These are phyloP conservation scores for Lentinus polychrous DNA, from an alignment of 1,284 basidiomycete genomes.

Conservation along the genomic window DNA sequence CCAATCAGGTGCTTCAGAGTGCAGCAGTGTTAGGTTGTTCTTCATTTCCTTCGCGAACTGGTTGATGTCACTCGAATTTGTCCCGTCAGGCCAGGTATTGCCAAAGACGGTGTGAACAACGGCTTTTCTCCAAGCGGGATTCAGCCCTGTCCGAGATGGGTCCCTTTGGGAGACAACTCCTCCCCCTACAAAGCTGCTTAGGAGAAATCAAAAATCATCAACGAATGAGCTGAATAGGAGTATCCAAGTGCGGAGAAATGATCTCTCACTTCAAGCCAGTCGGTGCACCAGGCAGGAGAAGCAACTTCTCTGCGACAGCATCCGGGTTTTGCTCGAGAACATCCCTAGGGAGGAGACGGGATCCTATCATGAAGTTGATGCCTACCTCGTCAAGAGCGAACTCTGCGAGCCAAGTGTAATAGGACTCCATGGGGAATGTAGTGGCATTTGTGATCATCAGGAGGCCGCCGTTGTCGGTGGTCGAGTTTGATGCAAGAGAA, in stretches of 20 bases:
- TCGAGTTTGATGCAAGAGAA: conserved; percentile 16
- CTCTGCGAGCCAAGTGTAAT: conserved; percentile 20
- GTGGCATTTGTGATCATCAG: conserved; percentile 14
- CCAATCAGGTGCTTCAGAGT: conserved; percentile 22
- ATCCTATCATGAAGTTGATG: conserved; percentile 23
- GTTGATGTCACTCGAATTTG: conserved; percentile 21
- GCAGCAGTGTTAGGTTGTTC: conserved; percentile 20
- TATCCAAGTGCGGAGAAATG: neutral
- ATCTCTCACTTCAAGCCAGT: conserved; percentile 14
- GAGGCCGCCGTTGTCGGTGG: conserved; percentile 10
- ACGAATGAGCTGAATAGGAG: neutral
- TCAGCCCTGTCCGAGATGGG: conserved; percentile 31
- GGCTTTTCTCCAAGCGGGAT: conserved; percentile 37
- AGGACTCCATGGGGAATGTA: conserved; percentile 18
- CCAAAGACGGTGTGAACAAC: conserved; percentile 23
- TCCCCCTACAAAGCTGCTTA: conserved; percentile 28
- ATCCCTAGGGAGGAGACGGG: conserved; percentile 31
- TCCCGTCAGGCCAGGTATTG: conserved; percentile 27
- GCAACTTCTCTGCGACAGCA: conserved; percentile 23
- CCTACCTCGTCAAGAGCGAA: conserved; percentile 11
- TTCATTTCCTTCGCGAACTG: conserved; percentile 20
- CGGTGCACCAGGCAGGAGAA: conserved; percentile 13
- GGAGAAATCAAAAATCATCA: neutral
- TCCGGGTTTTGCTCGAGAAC: conserved; percentile 22
- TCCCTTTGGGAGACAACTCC: conserved; percentile 30